Percentiles rank a stretch among this genome's conserved stretches.
Evolutionary conservation across 768 basidiomycete species (phyloP).

Genomic region (Boletus edulis): DNA sequence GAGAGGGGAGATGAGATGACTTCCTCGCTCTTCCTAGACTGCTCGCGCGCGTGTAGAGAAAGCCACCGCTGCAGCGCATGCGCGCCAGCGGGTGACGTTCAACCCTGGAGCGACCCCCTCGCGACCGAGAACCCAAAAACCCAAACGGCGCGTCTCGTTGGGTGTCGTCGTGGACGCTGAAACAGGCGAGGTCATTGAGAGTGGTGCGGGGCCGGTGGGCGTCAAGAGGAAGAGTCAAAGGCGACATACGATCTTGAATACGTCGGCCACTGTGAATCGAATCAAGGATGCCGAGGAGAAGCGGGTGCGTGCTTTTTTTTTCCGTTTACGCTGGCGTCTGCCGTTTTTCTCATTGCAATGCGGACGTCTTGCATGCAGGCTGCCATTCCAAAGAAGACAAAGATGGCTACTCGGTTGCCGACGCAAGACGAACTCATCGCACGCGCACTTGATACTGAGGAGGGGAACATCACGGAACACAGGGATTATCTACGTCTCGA

Average conservation of each 20-base stretch:
- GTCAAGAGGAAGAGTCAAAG: conserved; percentile 58
- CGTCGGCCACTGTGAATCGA: conserved; percentile 62
- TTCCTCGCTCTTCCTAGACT: conserved; percentile 37
- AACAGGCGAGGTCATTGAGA: conserved; percentile 55
- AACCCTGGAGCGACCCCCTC: conserved; percentile 47
- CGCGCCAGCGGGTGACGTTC: conserved; percentile 64
- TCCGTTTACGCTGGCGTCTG: neutral
- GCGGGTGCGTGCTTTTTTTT: conserved; percentile 40
- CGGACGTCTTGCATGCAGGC: conserved; percentile 37
- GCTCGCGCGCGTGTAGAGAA: conserved; percentile 57
- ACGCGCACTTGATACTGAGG: conserved; percentile 82
- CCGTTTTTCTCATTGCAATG: neutral
- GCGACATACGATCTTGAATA: conserved; percentile 68
- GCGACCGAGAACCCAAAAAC: conserved; percentile 27
- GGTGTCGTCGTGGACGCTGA: conserved; percentile 56
- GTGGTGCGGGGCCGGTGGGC: conserved; percentile 15
- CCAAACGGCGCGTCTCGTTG: conserved; percentile 52
- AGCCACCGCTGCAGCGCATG: conserved; percentile 64
- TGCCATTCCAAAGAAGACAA: conserved; percentile 59
- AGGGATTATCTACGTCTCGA: conserved; percentile 76
- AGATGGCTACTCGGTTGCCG: conserved; percentile 46
- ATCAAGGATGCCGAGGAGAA: conserved; percentile 62
- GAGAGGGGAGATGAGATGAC: no score
- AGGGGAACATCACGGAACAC: conserved; percentile 78
- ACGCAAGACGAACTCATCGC: conserved; percentile 87